Evolutionary conservation across 352 stramenopile species (phyloP).

Genomic region (Thalassiosira livingstoniorum): DNA sequence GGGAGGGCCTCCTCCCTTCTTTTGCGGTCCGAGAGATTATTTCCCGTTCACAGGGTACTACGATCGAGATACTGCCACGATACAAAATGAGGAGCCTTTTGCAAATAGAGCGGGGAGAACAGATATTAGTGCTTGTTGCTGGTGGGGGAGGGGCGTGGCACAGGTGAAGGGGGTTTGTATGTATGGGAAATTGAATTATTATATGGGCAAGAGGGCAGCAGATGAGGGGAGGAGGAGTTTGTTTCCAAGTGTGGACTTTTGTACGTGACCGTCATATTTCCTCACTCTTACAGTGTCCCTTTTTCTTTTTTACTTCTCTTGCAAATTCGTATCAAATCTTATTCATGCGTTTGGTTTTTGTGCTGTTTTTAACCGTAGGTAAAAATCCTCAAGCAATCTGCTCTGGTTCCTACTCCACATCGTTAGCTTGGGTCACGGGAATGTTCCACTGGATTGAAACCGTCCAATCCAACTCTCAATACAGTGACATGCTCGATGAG

Average conservation of each 20-base stretch:
- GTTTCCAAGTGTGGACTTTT: constrained; percentile 43
- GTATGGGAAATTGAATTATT: constrained; percentile 59
- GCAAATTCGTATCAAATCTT: too few species aligned
- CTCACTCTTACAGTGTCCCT: too few species aligned
- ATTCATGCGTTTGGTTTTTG: too few species aligned
- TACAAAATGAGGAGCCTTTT: constrained; percentile 34
- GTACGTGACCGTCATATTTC: constrained; percentile 19
- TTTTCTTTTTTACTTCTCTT: too few species aligned
- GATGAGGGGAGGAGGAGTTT: constrained; percentile 13
- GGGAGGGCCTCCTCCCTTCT: constrained; percentile 23
- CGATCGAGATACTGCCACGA: constrained; percentile 2
- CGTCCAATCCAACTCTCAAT: constrained; percentile 4
- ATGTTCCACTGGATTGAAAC: constrained; percentile 49
- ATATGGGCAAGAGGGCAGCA: constrained; percentile 16
- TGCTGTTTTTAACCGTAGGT: too few species aligned
- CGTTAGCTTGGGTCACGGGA: constrained; percentile 50
- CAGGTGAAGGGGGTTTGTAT: constrained; percentile 57
- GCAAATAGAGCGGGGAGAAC: constrained; percentile 18
- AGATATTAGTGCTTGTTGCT: constrained; percentile 34
- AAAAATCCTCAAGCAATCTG: constrained; percentile 51
- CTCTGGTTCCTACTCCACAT: constrained; percentile 35
- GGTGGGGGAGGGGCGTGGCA: constrained; percentile 8
- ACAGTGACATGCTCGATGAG: constrained; percentile 19
- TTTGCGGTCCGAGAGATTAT: constrained; percentile 38
- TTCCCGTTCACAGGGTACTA: constrained; percentile 44